Conservation (phyloP, 2,329 filamentous ascomycete species). For the Fusarium continuum region DNA sequence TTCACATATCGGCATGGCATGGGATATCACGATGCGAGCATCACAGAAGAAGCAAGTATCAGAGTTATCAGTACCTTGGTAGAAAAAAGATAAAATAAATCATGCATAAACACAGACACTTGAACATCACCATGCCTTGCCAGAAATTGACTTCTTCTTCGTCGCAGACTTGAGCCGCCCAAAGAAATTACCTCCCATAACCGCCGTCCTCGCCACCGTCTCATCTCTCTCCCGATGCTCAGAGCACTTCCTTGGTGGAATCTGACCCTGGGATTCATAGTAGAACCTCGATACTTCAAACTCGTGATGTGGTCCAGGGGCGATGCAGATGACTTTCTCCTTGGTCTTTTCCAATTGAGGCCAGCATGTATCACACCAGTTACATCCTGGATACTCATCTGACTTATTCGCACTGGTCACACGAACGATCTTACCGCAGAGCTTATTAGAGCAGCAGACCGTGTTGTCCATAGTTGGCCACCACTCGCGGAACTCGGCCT, state of each 20-base stretch:
- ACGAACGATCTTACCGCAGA: constrained; percentile 49
- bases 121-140: constrained; percentile 12
- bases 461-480: constrained; percentile 46
- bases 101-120: background rate
- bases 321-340: constrained; percentile 37
- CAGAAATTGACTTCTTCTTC: constrained; percentile 22
- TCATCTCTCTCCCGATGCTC: constrained; percentile 18
- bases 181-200: constrained; percentile 21
- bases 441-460: constrained; percentile 52
- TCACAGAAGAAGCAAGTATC: too few species aligned
- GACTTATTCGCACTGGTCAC: constrained; percentile 33
- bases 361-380: constrained; percentile 49
- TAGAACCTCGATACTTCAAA: constrained; percentile 49
- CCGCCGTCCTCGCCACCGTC: constrained; percentile 1
- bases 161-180: constrained; percentile 11
- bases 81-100: background rate
- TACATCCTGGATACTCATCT: constrained; percentile 37
- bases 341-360: constrained; percentile 43
- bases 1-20: too few species aligned
- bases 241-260: constrained; percentile 37
- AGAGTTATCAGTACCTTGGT: too few species aligned
- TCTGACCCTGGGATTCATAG: constrained; percentile 47
- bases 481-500: constrained; percentile 42
- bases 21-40: too few species aligned
- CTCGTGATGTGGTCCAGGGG: constrained; percentile 41